phyloP scores from a whole-genome alignment of 805 yeast genomes.

The Candida coleopterorum region DNA sequence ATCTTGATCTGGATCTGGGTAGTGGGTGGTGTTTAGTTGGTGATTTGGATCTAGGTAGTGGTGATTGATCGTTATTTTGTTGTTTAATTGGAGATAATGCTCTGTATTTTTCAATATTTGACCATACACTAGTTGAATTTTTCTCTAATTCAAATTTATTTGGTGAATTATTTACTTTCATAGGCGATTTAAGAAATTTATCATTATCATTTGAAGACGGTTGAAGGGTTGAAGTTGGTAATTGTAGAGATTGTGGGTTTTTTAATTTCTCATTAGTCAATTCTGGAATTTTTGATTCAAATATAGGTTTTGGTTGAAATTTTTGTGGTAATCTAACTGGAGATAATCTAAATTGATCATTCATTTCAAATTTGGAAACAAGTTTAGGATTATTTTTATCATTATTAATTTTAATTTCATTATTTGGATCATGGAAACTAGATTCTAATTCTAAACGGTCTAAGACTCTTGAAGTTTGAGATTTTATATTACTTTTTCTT shows the following conservation, averaged over 20 bases:
- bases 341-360: conserved; percentile 9
- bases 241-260: not conserved
- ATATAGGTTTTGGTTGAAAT: not conserved
- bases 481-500: conserved; percentile 4
- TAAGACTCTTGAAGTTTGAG: conserved; percentile 2
- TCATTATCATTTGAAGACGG: not conserved
- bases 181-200: not conserved
- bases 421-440: not conserved
- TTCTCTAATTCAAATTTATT: not conserved
- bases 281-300: not conserved
- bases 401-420: not conserved
- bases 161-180: not conserved
- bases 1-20: conserved; percentile 3
- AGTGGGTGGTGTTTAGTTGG: no score
- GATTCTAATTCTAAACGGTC: conserved; percentile 5
- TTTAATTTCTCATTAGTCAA: not conserved
- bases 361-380: not conserved
- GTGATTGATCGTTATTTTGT: no score
- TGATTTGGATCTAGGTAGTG: not conserved
- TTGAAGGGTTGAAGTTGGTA: not conserved
- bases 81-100: conserved; percentile 8
- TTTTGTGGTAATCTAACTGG: conserved; percentile 10
- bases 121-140: conserved; percentile 1
- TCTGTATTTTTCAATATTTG: conserved; percentile 1
- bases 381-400: not conserved